A percentile compares a stretch with the other conserved stretches of the same genome.
Evolutionary conservation across 1,139 yeast genomes (phyloP).

Genomic region (Meyerozyma smithsonii): DNA sequence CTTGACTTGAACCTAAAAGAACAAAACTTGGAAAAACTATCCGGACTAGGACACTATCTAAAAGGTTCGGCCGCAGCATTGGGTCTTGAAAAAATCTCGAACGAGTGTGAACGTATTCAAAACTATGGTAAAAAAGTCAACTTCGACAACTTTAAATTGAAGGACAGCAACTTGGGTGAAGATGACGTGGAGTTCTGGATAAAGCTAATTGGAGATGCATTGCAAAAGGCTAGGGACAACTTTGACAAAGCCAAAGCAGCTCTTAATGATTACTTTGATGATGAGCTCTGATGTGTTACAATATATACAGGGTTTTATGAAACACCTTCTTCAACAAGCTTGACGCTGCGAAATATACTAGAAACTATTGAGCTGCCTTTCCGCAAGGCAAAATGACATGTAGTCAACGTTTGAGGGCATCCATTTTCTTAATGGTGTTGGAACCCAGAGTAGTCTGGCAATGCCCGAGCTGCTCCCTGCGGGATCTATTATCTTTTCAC

Average conservation of each 20-base stretch:
- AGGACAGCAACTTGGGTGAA: constrained; percentile 10
- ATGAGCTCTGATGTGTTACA: constrained; percentile 29
- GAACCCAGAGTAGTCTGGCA: constrained; percentile 45
- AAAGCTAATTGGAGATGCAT: constrained; percentile 48
- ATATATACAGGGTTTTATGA: neutral
- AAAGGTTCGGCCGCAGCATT: constrained; percentile 96
- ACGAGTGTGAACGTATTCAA: constrained; percentile 89
- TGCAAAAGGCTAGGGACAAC: constrained; percentile 52
- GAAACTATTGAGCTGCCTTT: constrained; percentile 8
- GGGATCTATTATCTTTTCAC: constrained; percentile 45
- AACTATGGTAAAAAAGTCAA: constrained; percentile 66
- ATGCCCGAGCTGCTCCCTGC: constrained; percentile 39
- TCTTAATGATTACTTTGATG: constrained; percentile 55
- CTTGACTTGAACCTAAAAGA: constrained; percentile 53
- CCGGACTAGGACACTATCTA: constrained; percentile 82
- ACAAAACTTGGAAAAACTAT: constrained; percentile 54
- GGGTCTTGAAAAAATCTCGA: constrained; percentile 76
- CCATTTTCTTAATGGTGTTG: constrained; percentile 21
- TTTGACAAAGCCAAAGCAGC: constrained; percentile 53
- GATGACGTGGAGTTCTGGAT: constrained; percentile 44
- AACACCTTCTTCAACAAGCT: neutral
- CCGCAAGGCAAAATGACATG: constrained; percentile 42
- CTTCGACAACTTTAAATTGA: constrained; percentile 37
- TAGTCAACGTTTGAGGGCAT: constrained; percentile 29
- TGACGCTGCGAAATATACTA: neutral